These are phyloP conservation scores for Colletotrichum sp. DNA, from an alignment of 2,329 filamentous ascomycete species.

Conservation along the genomic window DNA sequence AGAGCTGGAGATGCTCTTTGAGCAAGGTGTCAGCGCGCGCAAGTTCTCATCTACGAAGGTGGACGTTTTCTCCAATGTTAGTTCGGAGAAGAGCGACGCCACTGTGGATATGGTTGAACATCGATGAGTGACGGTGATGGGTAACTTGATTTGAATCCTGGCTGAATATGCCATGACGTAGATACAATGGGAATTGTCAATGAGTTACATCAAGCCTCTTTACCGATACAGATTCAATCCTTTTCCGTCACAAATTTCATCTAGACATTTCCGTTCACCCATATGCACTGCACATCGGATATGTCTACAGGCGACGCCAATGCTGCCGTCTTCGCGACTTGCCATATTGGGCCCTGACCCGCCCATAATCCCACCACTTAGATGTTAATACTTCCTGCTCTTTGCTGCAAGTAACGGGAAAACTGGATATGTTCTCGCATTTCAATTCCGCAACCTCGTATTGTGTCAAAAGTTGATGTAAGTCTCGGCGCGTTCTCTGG, in stretches of 20 bases:
- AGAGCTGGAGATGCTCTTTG: background rate
- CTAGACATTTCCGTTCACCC: background rate
- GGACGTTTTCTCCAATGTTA: background rate
- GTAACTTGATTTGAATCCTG: background rate
- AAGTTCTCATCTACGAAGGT: background rate
- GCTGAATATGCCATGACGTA: background rate
- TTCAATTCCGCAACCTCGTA: background rate
- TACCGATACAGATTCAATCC: rapidly evolving
- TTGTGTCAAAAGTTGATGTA: background rate
- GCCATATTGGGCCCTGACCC: background rate
- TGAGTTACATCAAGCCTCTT: background rate
- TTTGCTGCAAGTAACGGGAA: rapidly evolving
- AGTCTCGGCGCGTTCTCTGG: background rate
- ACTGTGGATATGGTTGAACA: background rate
- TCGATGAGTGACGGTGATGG: background rate
- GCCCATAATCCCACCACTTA: background rate
- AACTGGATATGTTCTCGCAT: background rate
- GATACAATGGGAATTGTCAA: too few species aligned
- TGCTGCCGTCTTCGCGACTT: background rate
- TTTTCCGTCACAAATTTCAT: background rate
- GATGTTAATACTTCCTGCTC: background rate
- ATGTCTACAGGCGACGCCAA: background rate
- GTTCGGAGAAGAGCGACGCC: background rate
- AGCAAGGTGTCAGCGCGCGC: background rate
- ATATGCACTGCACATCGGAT: background rate